Evolutionary conservation across 2,329 filamentous ascomycete species (phyloP), one percentile per base, ranked within the genome.

Genomic region (Penicillium crustosum): DNA sequence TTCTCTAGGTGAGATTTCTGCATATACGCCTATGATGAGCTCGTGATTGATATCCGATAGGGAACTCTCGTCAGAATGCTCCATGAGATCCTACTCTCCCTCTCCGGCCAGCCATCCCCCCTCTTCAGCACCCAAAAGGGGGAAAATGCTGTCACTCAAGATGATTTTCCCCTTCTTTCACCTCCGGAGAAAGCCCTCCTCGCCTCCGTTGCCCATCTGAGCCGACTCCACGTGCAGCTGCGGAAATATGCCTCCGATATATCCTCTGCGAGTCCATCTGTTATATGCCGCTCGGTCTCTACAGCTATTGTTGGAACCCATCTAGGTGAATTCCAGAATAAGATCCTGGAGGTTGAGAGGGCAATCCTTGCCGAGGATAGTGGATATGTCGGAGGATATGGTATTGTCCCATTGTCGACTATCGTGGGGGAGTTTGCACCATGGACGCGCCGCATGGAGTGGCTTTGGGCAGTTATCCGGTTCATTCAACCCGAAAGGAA

Each of bases 31-130:
- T 17, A 6, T 31, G 42, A 35, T 10, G 9, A 23, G 36, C 36
- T 42, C 6, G 21, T 48, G 15, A 23, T 25, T 57, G 21, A 53
- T 12, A 41, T 25, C 21, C 35, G 12, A 57, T 48, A 57, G 55
- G 41, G 49, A 57, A 47, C 39, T 53, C 27, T 59, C 62, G 54
- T 58, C 72, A 77, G 69, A 66, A 99, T 99, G 94, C 90, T 99
- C 75, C 94, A 97, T 85, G 94, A 99, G 82, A 91, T 99, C 79
- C 87, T 97, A 77, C 88, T 99, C 77, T 93, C 93, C 75, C 87
- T 97, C 77, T 95, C 93, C 69, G 93, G 94, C 66, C 91, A 97
- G 78, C 89, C 90, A 63, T 97, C 93, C 64, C 89, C 92, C 66
- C 85, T 97, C 72, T 89, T 97, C 79, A 83, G 84, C 73, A 63